Base-by-base conservation (phyloP, 257 asterid genomes). In the Petunia axillaris region DNA sequence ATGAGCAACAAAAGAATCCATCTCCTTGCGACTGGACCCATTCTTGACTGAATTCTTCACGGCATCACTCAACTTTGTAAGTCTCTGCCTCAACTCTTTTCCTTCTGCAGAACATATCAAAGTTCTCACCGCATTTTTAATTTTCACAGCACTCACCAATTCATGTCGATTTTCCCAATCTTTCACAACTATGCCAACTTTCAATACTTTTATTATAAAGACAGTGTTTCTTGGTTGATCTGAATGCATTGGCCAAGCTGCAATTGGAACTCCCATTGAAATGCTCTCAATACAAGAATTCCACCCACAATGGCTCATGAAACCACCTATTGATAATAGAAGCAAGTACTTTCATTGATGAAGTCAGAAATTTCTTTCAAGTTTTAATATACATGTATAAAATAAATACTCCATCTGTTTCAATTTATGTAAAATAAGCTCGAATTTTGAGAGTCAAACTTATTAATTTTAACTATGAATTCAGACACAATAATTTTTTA, bases 181-280 rank as follows among this genome's bases (percentile, higher is more conserved):
- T 10, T 43, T 10, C 5, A 71, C 59, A 48, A 71, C 1, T 6
- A 25, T 71, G 25, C 77, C 77, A 36, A 25, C 48, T 15, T 71
- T 71, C 43, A 71, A 16, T 25, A 71, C 60, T 10, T 71, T 1
- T 0, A 43, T 48, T 48, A 71, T 71, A 5, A 71, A 43, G 11
- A 71, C 60, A 25, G 77, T 71, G 58, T 71, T 71, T 0, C 77
- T 71, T 2, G 77, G 77, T 10, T 71, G 77, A 71, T 71, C 77
- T 0, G 77, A 71, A 11, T 71, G 77, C 4, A 71, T 71, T 8
- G 60, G 77, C 77, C 77, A 71, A 48, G 77, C 44, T 9, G 77
- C 77, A 6, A 71, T 71, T 71, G 77, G 77, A 5, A 71, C 77
- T 71, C 77, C 77, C 77, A 48, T 71, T 10, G 77, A 71, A 71